Evolutionary conservation across 2,329 filamentous ascomycete species (phyloP).

Genomic region (Neocatenulostroma microsporum): DNA sequence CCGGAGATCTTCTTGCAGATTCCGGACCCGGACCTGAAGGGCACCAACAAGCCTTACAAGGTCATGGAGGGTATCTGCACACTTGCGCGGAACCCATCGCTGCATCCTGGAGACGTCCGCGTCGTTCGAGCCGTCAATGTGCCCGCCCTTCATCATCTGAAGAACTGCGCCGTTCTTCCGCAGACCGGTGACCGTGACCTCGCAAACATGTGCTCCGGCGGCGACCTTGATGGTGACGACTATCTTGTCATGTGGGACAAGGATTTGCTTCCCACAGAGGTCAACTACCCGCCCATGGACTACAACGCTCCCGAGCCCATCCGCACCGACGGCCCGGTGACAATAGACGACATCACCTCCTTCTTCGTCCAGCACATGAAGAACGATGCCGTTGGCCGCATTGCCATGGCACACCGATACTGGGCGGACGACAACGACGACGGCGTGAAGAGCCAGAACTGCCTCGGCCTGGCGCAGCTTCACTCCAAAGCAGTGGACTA

Average conservation of each 20-base stretch:
- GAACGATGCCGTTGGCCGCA: slow-evolving; percentile 70
- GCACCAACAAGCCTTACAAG: slow-evolving; percentile 51
- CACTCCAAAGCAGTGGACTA: slow-evolving; percentile 94
- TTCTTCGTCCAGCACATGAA: slow-evolving; percentile 95
- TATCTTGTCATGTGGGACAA: slow-evolving; percentile 90
- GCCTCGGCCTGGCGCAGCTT: slow-evolving; percentile 64
- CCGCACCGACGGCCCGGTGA: slow-evolving; percentile 55
- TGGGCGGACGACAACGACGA: slow-evolving; percentile 56
- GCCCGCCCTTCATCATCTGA: slow-evolving; percentile 64
- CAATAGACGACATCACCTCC: slow-evolving; percentile 62
- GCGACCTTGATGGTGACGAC: slow-evolving; percentile 92
- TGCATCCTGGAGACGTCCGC: slow-evolving; percentile 87
- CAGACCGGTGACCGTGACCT: slow-evolving; percentile 75
- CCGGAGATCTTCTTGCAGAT: slow-evolving; percentile 90
- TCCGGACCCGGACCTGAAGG: slow-evolving; percentile 42
- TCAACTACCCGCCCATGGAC: slow-evolving; percentile 72
- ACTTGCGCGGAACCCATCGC: slow-evolving; percentile 82
- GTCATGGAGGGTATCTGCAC: slow-evolving; percentile 71
- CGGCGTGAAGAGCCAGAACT: slow-evolving; percentile 62
- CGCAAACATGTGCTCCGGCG: slow-evolving; percentile 90
- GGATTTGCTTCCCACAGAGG: slow-evolving; percentile 59
- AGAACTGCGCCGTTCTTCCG: slow-evolving; percentile 81
- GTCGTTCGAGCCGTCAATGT: slow-evolving; percentile 77
- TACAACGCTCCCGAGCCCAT: slow-evolving; percentile 55
- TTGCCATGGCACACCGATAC: slow-evolving; percentile 75